A percentile compares a stretch with the other conserved stretches of the same genome.
Conservation (phyloP, 129 eudicot species). For the Arctium lappa region DNA sequence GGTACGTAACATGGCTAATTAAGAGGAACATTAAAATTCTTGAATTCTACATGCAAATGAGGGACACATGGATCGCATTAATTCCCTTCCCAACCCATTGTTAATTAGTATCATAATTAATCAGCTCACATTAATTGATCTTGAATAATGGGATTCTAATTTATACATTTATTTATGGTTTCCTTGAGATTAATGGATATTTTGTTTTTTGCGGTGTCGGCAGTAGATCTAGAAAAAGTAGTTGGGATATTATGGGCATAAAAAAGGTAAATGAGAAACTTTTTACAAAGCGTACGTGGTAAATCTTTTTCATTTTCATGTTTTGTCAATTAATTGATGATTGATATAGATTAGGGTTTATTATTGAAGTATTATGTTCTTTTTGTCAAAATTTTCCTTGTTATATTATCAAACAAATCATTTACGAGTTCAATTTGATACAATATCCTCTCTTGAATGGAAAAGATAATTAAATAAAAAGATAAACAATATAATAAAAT, state of each 20-base stretch:
- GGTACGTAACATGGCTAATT: slow-evolving; percentile 24
- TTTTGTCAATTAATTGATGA: not conserved
- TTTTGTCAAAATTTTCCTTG: too few species aligned
- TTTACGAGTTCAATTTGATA: not conserved
- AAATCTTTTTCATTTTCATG: not conserved
- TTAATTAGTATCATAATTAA: not conserved
- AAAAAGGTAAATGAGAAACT: not conserved
- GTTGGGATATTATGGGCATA: slow-evolving; percentile 15
- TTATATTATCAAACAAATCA: too few species aligned
- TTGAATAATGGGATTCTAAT: slow-evolving; percentile 1
- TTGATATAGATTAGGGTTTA: not conserved
- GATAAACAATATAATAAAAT: too few species aligned
- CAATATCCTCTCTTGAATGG: too few species aligned
- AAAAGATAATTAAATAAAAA: too few species aligned
- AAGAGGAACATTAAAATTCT: not conserved
- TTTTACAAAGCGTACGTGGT: not conserved
- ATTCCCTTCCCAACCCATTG: not conserved
- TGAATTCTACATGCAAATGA: slow-evolving; percentile 4
- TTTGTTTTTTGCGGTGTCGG: slow-evolving; percentile 17
- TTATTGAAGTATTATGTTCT: too few species aligned
- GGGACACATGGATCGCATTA: slow-evolving; percentile 18
- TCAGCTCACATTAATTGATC: not conserved
- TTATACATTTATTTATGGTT: not conserved
- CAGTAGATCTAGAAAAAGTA: slow-evolving; percentile 10
- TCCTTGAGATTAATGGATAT: not conserved